Base-by-base conservation (phyloP, 2,329 filamentous ascomycete species). In the Colletotrichum shisoi region DNA sequence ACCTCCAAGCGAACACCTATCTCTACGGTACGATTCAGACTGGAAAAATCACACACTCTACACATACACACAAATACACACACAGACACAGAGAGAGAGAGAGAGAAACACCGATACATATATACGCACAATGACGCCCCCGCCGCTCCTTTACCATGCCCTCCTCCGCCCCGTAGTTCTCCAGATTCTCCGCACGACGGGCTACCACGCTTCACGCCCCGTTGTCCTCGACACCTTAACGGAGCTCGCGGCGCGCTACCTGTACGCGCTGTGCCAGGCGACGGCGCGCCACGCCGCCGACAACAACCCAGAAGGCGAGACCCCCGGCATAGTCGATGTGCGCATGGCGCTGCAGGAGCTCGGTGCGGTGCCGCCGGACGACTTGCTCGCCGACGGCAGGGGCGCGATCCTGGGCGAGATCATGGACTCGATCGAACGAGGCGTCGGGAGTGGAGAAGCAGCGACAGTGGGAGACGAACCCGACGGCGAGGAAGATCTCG, bases 131-230 rank as follows among this genome's bases (percentile, higher is more conserved):
- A 85, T 84, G 82, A 79, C 79, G 69, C 79, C 74, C 39, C 81
- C 80, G 3, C 77, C 80, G 11, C 77, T 82, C n/a, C 78, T 85
- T 63, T 85, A 83, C 80, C 90, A 92, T 78, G 90, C 91, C 68
- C 89, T 97, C 70, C 85, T 98, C 64, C 92, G 93, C 48, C 94
- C 94, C 2, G 89, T 90, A 54, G 87, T 97, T 68, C 87, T 98
- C 65, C 93, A 97, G 79, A 94, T 96, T 73, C 88, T 98, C 58
- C 93, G 94, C 74, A 92, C 94, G 37, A 90, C 93, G 27, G 94
- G 94, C 76, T 98, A 96, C 80, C 92, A 96, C 76, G 85, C 90
- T 48, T 91, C 93, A 57, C 89, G 89, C 62, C 89, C 92, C 2
- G 90, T 90, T 3, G 93, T 96, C 7, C 83, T 97, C 64, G 94